Base-by-base conservation (phyloP, 2,329 filamentous ascomycete genomes). In the Diplodia scrobiculata region DNA sequence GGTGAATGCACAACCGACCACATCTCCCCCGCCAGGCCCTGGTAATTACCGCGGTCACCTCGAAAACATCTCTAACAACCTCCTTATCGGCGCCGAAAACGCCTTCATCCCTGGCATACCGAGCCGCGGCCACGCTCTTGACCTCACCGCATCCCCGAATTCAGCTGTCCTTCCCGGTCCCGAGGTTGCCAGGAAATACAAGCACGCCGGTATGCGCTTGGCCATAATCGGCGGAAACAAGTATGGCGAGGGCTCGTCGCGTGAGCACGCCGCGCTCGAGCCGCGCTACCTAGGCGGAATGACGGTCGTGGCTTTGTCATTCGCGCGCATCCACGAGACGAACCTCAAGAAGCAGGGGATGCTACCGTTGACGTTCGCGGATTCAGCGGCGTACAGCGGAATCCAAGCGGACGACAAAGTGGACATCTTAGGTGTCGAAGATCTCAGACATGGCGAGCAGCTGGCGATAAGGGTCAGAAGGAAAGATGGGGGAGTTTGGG, bases 1-100 rank as follows among this genome's bases (percentile, higher is more conserved):
- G 75, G 77, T 5, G 79, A 79, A 66, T 78, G 76, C 59, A 79
- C 78, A 0, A 79, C 77, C 2, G 77, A 79, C 59, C 78, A 79
- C 34, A 79, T 79, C 29, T 76, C 76, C 0, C 75, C 77, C 0
- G 76, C 77, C 0, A 77, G 76, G 0, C 75, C 76, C 0, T 79
- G 77, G 78, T 78, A 76, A 75, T 13, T 79, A 77, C 59, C 73
- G 77, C 1, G 78, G 77, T 2, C 77, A 79, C 58, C 73, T 79
- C 1, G 76, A 77, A 41, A 78, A 78, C 48, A 79, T 79, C 59
- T 73, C 72, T 68, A 74, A 77, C 68, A 78, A 78, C 67, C 72
- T 76, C 65, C 72, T 78, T 7, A 71, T 75, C 32, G 77, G 70
- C 19, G 78, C 69, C 6, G 19, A 64, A 10, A 79, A 77, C 59